Evolutionary conservation across 73 alveolate genomes (phyloP).

Genomic region (Paramecium caudatum): DNA sequence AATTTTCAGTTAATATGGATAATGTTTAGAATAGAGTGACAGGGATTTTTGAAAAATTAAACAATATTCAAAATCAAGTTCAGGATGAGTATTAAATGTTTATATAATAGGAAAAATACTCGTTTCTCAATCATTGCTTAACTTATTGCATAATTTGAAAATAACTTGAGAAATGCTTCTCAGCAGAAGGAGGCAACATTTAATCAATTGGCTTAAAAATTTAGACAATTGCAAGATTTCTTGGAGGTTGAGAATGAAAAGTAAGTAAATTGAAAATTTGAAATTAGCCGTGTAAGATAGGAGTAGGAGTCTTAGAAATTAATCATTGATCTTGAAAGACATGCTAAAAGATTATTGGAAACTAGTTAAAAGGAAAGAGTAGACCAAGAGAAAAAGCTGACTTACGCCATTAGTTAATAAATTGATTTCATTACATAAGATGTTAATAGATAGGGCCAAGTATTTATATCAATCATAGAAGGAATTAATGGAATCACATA

Average conservation of each 20-base stretch:
- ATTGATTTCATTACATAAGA: constrained; percentile 68
- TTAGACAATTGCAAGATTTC: constrained; percentile 21
- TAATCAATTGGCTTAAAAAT: constrained; percentile 47
- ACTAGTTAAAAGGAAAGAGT: constrained; percentile 69
- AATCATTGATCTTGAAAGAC: constrained; percentile 69
- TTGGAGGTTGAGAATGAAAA: constrained; percentile 47
- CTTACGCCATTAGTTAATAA: constrained; percentile 71
- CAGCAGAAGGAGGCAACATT: background rate
- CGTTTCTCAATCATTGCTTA: constrained; percentile 23
- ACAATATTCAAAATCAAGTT: background rate
- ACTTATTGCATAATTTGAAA: constrained; percentile 16
- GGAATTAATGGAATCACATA: constrained; percentile 6
- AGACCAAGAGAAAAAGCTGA: constrained; percentile 71
- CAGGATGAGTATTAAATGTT: constrained; percentile 12
- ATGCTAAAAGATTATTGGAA: constrained; percentile 74
- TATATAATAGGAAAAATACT: constrained; percentile 39
- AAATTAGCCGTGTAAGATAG: constrained; percentile 61
- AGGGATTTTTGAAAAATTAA: constrained; percentile 48
- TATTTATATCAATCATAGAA: too few relatives aligned
- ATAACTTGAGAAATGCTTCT: constrained; percentile 30
- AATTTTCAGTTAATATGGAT: background rate
- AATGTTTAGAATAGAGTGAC: constrained; percentile 53
- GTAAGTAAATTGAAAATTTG: background rate
- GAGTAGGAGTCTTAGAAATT: constrained; percentile 23
- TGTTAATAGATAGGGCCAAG: constrained; percentile 54